A percentile compares a stretch with the other conserved stretches of the same genome.
These are phyloP conservation scores for Ophiocordyceps camponoti-rufipedis DNA, from an alignment of 2,329 filamentous ascomycete species.

Conservation along the genomic window DNA sequence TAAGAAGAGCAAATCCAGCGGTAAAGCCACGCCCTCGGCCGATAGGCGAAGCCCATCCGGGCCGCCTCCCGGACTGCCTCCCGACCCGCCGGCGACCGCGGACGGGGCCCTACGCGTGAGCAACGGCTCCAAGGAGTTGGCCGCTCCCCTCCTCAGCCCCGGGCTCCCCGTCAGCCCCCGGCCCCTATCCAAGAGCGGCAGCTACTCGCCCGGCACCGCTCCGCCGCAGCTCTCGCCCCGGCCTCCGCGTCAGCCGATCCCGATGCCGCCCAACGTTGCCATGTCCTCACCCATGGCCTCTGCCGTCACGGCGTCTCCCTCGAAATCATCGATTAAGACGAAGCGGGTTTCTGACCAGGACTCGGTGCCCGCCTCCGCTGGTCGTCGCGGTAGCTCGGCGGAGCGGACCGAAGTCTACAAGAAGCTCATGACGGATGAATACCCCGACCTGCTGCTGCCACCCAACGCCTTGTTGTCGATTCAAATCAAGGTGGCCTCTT, in stretches of 20 bases:
- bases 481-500: constrained; percentile 75
- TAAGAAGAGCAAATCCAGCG: constrained; percentile 44
- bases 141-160: constrained; percentile 33
- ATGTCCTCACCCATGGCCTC: constrained; percentile 30
- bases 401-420: constrained; percentile 44
- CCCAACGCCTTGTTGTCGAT: constrained; percentile 81
- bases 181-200: constrained; percentile 28
- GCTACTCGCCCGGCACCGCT: constrained; percentile 41
- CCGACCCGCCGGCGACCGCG: constrained; percentile 14
- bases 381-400: constrained; percentile 16
- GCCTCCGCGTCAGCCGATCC: constrained; percentile 54
- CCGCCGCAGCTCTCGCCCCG: constrained; percentile 45
- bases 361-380: constrained; percentile 10
- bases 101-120: constrained; percentile 13
- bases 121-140: constrained; percentile 13
- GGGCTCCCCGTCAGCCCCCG: constrained; percentile 43
- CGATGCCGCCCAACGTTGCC: constrained; percentile 51
- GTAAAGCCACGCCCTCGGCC: constrained; percentile 7
- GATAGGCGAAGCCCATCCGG: constrained; percentile 16
- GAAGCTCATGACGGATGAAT: constrained; percentile 69
- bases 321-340: constrained; percentile 1
- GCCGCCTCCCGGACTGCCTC: constrained; percentile 18
- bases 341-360: constrained; percentile 12
- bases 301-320: constrained; percentile 1
- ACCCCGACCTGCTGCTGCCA: constrained; percentile 67